Conservation (phyloP, 2,329 filamentous ascomycete species). For the Aureobasidium vineae region DNA sequence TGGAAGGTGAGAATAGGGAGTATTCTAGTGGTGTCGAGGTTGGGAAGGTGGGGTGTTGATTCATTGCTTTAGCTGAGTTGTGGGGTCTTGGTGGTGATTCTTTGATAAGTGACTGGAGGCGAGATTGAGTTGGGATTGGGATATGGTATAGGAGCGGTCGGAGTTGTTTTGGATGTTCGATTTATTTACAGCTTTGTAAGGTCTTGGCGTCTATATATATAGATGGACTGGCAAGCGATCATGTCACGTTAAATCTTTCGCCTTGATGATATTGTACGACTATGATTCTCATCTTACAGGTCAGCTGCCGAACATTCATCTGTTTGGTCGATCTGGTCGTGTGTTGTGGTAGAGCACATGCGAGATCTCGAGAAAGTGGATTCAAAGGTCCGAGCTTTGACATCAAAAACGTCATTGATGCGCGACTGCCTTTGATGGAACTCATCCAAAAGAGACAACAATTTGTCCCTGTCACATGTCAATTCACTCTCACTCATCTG, state of each 20-base stretch:
- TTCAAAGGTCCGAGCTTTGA: background rate
- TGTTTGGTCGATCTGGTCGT: background rate
- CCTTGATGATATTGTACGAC: no score
- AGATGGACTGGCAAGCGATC: background rate
- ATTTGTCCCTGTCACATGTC: conserved; percentile 18
- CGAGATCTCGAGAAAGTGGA: background rate
- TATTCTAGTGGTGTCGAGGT: conserved; percentile 32
- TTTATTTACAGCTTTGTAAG: background rate
- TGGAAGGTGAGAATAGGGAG: conserved; percentile 59
- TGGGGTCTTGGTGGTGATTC: conserved; percentile 3
- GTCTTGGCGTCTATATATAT: background rate
- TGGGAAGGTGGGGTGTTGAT: background rate
- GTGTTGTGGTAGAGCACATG: background rate
- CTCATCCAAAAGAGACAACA: background rate
- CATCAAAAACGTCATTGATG: conserved; percentile 15
- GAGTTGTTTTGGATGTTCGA: background rate
- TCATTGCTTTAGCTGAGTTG: conserved; percentile 22
- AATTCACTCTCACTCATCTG: background rate
- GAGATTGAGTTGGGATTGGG: background rate
- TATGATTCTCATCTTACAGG: background rate
- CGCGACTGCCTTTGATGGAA: background rate
- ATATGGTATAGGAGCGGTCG: background rate
- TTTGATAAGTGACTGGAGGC: background rate
- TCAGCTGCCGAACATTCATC: no score
- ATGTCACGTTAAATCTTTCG: no score